Conservation (phyloP, 306 rosid genomes). For the Alnus rubra region DNA sequence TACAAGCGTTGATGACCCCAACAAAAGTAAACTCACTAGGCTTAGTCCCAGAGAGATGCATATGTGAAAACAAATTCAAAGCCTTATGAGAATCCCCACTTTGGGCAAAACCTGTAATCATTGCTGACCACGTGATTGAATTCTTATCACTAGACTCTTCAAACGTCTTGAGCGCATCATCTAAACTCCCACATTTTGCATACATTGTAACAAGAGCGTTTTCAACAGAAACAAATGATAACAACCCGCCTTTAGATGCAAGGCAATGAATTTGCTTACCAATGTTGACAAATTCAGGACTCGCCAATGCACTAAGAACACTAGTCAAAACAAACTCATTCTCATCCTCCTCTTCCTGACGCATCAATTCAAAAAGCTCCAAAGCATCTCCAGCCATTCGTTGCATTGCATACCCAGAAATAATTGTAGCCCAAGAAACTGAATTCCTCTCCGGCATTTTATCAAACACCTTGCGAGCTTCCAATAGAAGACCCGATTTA, state of each 20-base stretch:
- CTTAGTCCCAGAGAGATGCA: slow-evolving; percentile 58
- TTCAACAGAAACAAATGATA: slow-evolving; percentile 55
- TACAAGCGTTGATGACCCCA: slow-evolving; percentile 78
- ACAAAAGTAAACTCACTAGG: slow-evolving; percentile 75
- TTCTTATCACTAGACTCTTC: slow-evolving; percentile 54
- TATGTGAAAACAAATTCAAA: slow-evolving; percentile 51
- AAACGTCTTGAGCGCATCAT: slow-evolving; percentile 68
- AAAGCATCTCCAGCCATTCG: slow-evolving; percentile 51
- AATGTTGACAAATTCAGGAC: slow-evolving; percentile 31
- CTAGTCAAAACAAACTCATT: slow-evolving; percentile 63
- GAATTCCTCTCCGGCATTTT: slow-evolving; percentile 59
- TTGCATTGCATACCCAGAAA: slow-evolving; percentile 65
- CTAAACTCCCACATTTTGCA: slow-evolving; percentile 73
- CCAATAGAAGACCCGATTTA: slow-evolving; percentile 45
- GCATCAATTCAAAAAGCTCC: slow-evolving; percentile 48
- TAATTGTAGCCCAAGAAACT: slow-evolving; percentile 83
- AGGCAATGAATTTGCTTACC: slow-evolving; percentile 81
- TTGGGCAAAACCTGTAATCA: slow-evolving; percentile 77
- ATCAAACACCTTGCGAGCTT: slow-evolving; percentile 78
- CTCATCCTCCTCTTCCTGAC: slow-evolving; percentile 29
- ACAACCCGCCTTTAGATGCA: slow-evolving; percentile 57
- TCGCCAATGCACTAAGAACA: slow-evolving; percentile 59
- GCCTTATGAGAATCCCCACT: slow-evolving; percentile 69
- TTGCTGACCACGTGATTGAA: slow-evolving; percentile 88
- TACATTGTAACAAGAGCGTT: slow-evolving; percentile 87